Evolutionary conservation across 495 filamentous ascomycete genomes (phyloP), one percentile per base, ranked within the genome.

Genomic region (Trichoderma gamsii): DNA sequence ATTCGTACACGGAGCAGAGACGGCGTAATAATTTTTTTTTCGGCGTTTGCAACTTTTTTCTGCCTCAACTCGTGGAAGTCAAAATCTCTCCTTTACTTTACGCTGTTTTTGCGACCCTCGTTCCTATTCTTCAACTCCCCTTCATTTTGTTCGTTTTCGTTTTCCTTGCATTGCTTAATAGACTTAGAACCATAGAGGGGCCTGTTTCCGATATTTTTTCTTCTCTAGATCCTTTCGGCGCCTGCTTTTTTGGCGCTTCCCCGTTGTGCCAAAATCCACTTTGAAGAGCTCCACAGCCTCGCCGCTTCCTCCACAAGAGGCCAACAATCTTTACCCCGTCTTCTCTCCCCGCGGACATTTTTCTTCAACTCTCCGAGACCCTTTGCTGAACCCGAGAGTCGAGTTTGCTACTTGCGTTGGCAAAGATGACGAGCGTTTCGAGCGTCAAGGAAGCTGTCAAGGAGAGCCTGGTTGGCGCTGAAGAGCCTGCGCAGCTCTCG

Each of bases 371-470:
- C 35, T 38, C 35, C 35, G 18, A n/a, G 18, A 23, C 18, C n/a
- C 8, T 52, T 7, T 23, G 4, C 0, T 18, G 7, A 16, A 49
- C 18, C 23, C 29, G 56, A 61, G 56, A 32, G 21, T 61, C 56
- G 56, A 25, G 23, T 32, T 7, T 61, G 49, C 49, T 23, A n/a
- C 18, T 23, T 52, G n/a, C 35, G 0, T 38, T 9, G 6, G 68
- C 59, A 70, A 73, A 66, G 32, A 81, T 81, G 79, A 73, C 79
- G 67, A 76, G 70, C 61, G 68, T 77, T 43, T 76, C 77, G 25
- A 71, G 81, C 41, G 84, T 91, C 59, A 90, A 86, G 79, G 88
- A 88, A 74, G 82, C 81, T 11, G 87, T 94, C 71, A 94, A 93
- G 80, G 89, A 91, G 79, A 87, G 82, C 63, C 82, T 96, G 68